Evolutionary conservation across 345 rosid species (phyloP).

Genomic region (Aegle marmelos): DNA sequence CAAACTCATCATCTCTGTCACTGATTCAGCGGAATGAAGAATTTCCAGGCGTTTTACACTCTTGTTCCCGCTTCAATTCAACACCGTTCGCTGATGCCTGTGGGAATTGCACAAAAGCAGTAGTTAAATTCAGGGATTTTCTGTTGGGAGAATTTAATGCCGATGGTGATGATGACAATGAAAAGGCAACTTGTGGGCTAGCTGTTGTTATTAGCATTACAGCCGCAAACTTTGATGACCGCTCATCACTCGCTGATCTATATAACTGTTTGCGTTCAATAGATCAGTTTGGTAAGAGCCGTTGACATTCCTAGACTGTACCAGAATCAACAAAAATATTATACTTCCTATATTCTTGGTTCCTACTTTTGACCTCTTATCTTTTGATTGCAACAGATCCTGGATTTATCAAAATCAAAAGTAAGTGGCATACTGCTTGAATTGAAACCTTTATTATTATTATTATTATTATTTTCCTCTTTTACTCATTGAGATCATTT

Average conservation of each 20-base stretch:
- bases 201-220: constrained; percentile 40
- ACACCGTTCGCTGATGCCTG: constrained; percentile 27
- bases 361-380: neutral
- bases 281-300: constrained; percentile 36
- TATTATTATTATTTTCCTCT: neutral
- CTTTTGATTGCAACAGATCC: constrained; percentile 34
- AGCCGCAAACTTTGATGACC: constrained; percentile 21
- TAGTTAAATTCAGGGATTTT: neutral
- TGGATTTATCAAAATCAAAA: constrained; percentile 36
- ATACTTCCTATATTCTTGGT: neutral
- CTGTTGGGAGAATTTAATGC: neutral
- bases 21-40: neutral
- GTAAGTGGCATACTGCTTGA: constrained; percentile 34
- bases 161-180: neutral
- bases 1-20: constrained; percentile 24
- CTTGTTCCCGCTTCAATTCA: constrained; percentile 35
- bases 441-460: neutral
- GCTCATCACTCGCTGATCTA: constrained; percentile 27
- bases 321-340: neutral
- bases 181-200: constrained; percentile 27
- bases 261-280: constrained; percentile 41
- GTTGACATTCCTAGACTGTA: no score
- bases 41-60: constrained; percentile 11
- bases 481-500: constrained; percentile 17
- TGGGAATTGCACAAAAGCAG: constrained; percentile 23